Base-by-base conservation (phyloP, 2,329 filamentous ascomycete species). In the Ophiostoma sp. region DNA sequence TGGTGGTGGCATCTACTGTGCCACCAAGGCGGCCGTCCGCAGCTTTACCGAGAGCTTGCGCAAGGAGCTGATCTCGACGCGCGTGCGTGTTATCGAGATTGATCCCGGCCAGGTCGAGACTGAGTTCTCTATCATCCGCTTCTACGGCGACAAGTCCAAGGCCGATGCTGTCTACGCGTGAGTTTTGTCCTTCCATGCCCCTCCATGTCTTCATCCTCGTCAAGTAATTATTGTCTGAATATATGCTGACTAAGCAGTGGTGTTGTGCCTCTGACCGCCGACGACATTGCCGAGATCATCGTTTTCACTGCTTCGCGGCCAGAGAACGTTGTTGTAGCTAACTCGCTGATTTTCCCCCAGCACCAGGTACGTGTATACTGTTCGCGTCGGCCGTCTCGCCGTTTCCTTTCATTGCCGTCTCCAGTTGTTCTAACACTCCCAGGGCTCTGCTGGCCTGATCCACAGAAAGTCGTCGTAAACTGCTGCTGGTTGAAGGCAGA, bases 71-170 rank as follows among this genome's bases (percentile, higher is more conserved):
- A 90, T 97, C 74, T 84, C 90, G 7, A 92, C 90, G 23, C 85
- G 91, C 70, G 92, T 97, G 73, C 84, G 94, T 70, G 84, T 97
- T 72, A 96, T 97, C 73, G 91, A 93, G 79, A 85, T 97, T 76
- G 94, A 97, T 76, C 94, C 94, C 0, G 94, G 94, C 35, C 93
- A 96, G 81, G 93, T 97, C 66, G 93, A 97, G 84, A 97, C 94
- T 64, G 92, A 97, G 78, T 97, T 97, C 80, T 94, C 91, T 2
- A 83, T 97, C 23, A 91, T 97, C 60, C 85, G 94, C 72, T 97
- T 95, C 79, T 89, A 92, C 73, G 94, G 94, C 5, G 94, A 97
- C 79, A 94, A 94, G 83, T 78, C 84, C 72, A 96, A 96, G 83
- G 94, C 94, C 4, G 91, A 95, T 82, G 91, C 92, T 68, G 93